Base-by-base conservation (phyloP, 2,329 filamentous ascomycete genomes). In the Ascochyta fabae region DNA sequence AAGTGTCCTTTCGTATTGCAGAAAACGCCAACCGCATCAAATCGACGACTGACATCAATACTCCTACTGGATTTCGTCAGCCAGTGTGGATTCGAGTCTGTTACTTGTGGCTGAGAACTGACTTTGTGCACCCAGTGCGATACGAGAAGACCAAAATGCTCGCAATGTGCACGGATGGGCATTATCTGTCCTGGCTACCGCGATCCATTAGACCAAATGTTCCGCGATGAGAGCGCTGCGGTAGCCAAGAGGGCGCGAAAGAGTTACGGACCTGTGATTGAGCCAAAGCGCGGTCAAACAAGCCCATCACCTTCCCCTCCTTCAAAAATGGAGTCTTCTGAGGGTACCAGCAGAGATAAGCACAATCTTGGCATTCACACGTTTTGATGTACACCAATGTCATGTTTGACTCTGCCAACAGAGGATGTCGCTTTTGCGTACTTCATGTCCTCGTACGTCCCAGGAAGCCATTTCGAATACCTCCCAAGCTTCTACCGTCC, bases 381-480 rank as follows among this genome's bases (percentile, higher is more conserved):
- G 19, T 22, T 19, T 4, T 48, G 23, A 4, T 39, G 9, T 22
- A 12, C 34, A 23, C 45, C 34, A 35, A 16, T 26, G 46, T 13
- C 39, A n/a, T 47, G 23, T 29, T 6, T 50, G 16, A 24, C 42
- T 13, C 51, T 52, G 22, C 43, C 47, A 1, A 34, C 53, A 15
- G 43, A 57, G 29, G 31, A 53, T 40, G 24, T 62, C 4, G 59
- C 58, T 19, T 5, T 61, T 5, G 27, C 50, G 8, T 23, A 62
- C n/a, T 64, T 64, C 50, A 59, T 67, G 55, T 42, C 48, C 6
- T 53, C 55, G 2, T 64, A 65, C 29, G 36, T 65, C 3, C 62
- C 62, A 22, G 60, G 56, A 43, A 65, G 62, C 48, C 60, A 59
- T 38, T 67, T 59, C 16, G 57, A 57, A 4, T 67, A 67, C 19